Percentiles rank a stretch among this genome's conserved stretches.
Evolutionary conservation across 257 asterid species (phyloP).

Genomic region (Capsicum pubescens): DNA sequence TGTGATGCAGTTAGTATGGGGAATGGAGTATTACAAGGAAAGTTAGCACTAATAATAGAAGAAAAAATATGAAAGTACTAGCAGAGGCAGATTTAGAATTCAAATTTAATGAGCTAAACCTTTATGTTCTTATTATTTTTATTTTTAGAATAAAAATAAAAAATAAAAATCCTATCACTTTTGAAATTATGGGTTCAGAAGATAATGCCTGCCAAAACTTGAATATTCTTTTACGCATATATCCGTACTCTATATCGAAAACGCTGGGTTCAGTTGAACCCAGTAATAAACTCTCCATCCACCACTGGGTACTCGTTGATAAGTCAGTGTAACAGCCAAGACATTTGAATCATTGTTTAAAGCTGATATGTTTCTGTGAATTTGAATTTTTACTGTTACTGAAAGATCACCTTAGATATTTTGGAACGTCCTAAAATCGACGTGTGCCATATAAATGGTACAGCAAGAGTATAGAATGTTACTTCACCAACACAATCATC

Average conservation of each 20-base stretch:
- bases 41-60: constrained; percentile 1
- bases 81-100: constrained; percentile 5
- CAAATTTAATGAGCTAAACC: neutral
- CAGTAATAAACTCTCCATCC: neutral
- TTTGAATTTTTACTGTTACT: neutral
- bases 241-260: neutral
- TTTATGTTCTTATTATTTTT: neutral
- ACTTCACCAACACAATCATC: constrained; percentile 1
- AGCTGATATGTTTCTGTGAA: neutral
- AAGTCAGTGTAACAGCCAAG: neutral
- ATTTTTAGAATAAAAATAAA: too few species aligned
- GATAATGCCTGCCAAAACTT: neutral
- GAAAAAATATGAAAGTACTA: neutral
- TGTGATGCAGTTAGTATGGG: neutral
- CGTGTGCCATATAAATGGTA: neutral
- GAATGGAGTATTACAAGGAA: constrained; percentile 17
- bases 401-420: constrained; percentile 17
- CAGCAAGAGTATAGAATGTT: neutral
- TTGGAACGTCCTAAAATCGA: neutral
- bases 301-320: constrained; percentile 6
- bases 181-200: neutral
- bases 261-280: neutral
- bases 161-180: neutral
- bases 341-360: neutral
- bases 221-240: neutral